Evolutionary conservation across 2,329 filamentous ascomycete genomes (phyloP), one percentile per base, ranked within the genome.

Genomic region (Sclerotinia minor): DNA sequence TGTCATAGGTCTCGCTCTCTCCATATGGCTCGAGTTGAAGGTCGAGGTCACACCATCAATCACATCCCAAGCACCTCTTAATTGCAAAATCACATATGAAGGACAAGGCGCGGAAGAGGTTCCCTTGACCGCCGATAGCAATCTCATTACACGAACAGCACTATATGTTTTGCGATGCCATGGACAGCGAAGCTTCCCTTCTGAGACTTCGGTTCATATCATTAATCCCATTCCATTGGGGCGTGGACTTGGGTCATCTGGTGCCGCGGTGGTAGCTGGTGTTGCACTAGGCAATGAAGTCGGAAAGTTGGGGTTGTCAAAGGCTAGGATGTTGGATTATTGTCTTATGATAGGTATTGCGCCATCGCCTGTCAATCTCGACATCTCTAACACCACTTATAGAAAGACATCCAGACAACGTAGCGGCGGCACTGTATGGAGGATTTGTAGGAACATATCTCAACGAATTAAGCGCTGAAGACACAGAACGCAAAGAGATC

Each of bases 361-460:
- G 24, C 64, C 1, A 0, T 7, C n/a, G 15, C 21, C 21, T 5
- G 3, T 57, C 24, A n/a, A 11, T 9, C 50, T 29, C 11, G 35
- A 61, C 21, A 58, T 64, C 24, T 49, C 35, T 68, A 65, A 64
- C 26, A 5, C 53, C 35, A 24, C n/a, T 19, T 29, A 5, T 70
- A 88, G 87, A 97, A 80, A 88, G 92, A 72, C 93, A 97, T 79
- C 93, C 93, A 15, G 93, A 97, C 80, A 97, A 97, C 77, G 92
- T 99, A 64, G 95, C 94, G 68, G 95, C 95, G 19, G 94, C 95
- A 9, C 86, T 98, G 47, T 98, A 96, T 76, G 95, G 95, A 73
- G 95, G 95, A 44, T 98, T 99, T 73, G 93, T 99, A 35, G 95
- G 95, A 69, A 97, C 94, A 24, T 98, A 98, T 77, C 86, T 98